Base-by-base conservation (phyloP, 257 asterid species). In the Nicotiana benthamiana region DNA sequence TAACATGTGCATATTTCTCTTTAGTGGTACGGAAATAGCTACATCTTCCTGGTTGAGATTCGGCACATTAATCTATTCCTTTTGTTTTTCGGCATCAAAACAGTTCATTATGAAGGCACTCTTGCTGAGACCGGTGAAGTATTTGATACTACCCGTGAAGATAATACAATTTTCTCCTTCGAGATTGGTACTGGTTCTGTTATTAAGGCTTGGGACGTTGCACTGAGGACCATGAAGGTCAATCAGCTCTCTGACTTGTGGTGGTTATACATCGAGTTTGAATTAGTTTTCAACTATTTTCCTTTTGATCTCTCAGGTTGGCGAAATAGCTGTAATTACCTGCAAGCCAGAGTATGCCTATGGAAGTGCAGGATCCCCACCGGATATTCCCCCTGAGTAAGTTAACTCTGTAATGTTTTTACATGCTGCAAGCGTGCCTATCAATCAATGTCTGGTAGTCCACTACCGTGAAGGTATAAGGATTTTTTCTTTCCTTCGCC, bases 331-430 rank as follows among this genome's bases (percentile, higher is more conserved):
- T 32, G 91, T 83, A 83, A 91, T 95, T 86, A 95, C 96, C 30
- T 93, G 99, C 90, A 90, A 91, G 89, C 97, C 99, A 79, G 99
- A 95, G 26, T 95, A 95, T 87, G 99, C 90, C 60, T 95, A 95
- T 82, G 99, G 98, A 75, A 92, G 92, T 75, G 90, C 92, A 1
- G 98, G 99, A 67, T 95, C 99, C 84, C 99, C 98, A 48, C 99
- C 99, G 28, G 99, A 95, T 83, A 84, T 95, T 9, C 98, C 99
- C 53, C 92, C 98, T 0, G 95, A 92, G 99, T 95, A 92, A 83
- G 62, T 83, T 6, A 34, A 75, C 46, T 22, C 40, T 70, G 20
- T 43, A 24, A 40, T 67, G 61, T 32, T 57, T 82, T 48, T 22
- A 6, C 10, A 48, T 12, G 2, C 22, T 15, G 46, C 11, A 36